These are phyloP conservation scores for Tolypocladium cylindrosporum DNA, from an alignment of 2,329 filamentous ascomycete genomes.

Conservation along the genomic window DNA sequence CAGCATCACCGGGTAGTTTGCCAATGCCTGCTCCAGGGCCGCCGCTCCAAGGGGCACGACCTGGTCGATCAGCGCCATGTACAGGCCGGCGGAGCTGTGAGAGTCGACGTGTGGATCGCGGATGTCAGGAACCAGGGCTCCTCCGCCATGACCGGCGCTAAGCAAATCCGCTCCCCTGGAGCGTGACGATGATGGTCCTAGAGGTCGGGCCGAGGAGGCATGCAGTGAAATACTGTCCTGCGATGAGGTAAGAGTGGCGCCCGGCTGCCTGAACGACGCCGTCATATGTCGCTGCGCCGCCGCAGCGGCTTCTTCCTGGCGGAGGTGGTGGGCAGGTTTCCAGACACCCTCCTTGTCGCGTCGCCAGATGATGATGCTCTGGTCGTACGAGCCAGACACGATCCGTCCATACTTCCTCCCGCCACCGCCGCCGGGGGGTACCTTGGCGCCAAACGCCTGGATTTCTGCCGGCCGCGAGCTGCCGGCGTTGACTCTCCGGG, in stretches of 20 bases:
- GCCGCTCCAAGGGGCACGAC: conserved; percentile 39
- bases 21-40: conserved; percentile 34
- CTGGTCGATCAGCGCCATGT: conserved; percentile 42
- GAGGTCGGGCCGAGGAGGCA: background rate
- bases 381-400: conserved; percentile 92
- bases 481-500: conserved; percentile 53
- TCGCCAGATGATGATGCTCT: conserved; percentile 92
- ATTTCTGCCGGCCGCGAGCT: conserved; percentile 68
- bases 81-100: conserved; percentile 23
- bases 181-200: background rate
- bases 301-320: conserved; percentile 60
- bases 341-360: conserved; percentile 77
- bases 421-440: conserved; percentile 85
- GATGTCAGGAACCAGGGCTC: background rate
- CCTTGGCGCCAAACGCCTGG: conserved; percentile 69
- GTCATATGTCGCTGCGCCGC: conserved; percentile 30
- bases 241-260: background rate
- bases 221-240: background rate
- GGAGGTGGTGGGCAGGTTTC: conserved; percentile 65
- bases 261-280: background rate
- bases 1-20: conserved; percentile 37
- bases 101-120: conserved; percentile 2
- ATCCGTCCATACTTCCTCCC: conserved; percentile 88
- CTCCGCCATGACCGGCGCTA: background rate
- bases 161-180: background rate